Evolutionary conservation across 352 stramenopile genomes (phyloP).

Genomic region (Globisporangium parvum): DNA sequence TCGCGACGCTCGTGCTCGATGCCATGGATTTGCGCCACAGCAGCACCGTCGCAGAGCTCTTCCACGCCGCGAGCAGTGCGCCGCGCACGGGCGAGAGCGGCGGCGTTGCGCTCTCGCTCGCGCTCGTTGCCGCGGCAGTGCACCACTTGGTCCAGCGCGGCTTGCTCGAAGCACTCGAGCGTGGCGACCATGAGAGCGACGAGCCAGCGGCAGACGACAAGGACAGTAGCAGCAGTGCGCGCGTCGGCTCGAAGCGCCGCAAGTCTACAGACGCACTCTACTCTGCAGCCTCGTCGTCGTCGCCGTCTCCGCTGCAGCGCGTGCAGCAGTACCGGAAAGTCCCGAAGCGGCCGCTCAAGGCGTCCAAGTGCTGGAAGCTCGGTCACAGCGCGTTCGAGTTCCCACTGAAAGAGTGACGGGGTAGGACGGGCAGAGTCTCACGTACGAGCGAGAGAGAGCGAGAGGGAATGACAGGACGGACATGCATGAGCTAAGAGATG

Average conservation of each 20-base stretch:
- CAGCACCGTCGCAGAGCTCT: constrained; percentile 48
- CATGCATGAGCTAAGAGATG: no score
- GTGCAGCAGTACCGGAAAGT: constrained; percentile 53
- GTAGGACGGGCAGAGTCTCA: no score
- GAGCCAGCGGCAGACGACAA: neutral
- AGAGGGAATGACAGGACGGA: no score
- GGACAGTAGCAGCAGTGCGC: neutral
- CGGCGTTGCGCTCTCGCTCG: constrained; percentile 24
- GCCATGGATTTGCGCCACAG: constrained; percentile 54
- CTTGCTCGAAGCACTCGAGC: constrained; percentile 39
- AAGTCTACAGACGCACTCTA: constrained; percentile 10
- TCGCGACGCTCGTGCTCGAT: constrained; percentile 43
- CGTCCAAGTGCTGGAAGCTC: constrained; percentile 67
- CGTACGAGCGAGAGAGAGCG: no score
- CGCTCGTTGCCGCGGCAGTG: constrained; percentile 50
- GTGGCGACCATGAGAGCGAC: constrained; percentile 6
- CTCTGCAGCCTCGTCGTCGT: neutral
- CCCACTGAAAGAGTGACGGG: constrained; percentile 17
- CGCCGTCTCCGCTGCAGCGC: neutral
- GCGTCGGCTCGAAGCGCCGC: constrained; percentile 19
- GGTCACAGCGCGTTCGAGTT: constrained; percentile 27
- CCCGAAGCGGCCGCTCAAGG: constrained; percentile 58
- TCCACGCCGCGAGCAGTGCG: constrained; percentile 33
- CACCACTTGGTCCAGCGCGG: constrained; percentile 43
- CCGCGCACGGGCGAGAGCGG: neutral